A percentile compares a stretch with the other conserved stretches of the same genome.
These are phyloP conservation scores for Oryza meridionalis DNA, from an alignment of 176 grass and related monocot species.

Conservation along the genomic window DNA sequence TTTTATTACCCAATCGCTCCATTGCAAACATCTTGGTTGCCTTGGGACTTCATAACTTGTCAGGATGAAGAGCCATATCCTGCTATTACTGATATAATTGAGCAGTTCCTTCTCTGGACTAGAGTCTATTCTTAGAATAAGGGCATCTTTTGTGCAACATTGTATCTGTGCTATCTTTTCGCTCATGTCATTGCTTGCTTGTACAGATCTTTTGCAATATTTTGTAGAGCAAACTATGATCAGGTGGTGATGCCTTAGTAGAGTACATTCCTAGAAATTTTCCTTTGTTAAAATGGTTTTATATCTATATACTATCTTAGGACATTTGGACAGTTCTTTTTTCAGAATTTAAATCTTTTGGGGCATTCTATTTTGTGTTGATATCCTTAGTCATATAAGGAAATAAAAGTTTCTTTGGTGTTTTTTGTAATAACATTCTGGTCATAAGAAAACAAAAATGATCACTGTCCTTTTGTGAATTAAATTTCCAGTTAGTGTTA, in stretches of 20 bases:
- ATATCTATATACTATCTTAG: neutral
- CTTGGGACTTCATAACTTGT: neutral
- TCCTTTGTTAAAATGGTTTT: neutral
- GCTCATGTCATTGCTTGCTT: neutral
- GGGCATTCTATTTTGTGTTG: neutral
- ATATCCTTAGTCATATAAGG: slow-evolving; percentile 4
- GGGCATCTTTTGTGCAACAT: neutral
- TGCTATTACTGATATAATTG: slow-evolving; percentile 10
- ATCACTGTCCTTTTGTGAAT: slow-evolving; percentile 31
- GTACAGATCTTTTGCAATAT: neutral
- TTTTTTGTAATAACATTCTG: slow-evolving; percentile 4
- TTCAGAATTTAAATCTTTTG: neutral
- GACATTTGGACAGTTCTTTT: neutral
- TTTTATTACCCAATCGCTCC: neutral
- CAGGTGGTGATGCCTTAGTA: slow-evolving; percentile 6
- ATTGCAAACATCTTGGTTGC: slow-evolving; percentile 6
- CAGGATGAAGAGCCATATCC: slow-evolving; percentile 9
- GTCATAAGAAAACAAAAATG: slow-evolving; percentile 28
- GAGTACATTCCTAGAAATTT: slow-evolving; percentile 27
- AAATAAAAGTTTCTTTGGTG: neutral
- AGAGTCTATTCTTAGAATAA: slow-evolving; percentile 1
- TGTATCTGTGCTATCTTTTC: neutral
- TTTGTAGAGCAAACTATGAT: neutral
- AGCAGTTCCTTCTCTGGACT: neutral
- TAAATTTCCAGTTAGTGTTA: slow-evolving; percentile 13